Evolutionary conservation across 495 filamentous ascomycete species (phyloP), one percentile per base, ranked within the genome.

Genomic region (Beverwykella pulmonaria): DNA sequence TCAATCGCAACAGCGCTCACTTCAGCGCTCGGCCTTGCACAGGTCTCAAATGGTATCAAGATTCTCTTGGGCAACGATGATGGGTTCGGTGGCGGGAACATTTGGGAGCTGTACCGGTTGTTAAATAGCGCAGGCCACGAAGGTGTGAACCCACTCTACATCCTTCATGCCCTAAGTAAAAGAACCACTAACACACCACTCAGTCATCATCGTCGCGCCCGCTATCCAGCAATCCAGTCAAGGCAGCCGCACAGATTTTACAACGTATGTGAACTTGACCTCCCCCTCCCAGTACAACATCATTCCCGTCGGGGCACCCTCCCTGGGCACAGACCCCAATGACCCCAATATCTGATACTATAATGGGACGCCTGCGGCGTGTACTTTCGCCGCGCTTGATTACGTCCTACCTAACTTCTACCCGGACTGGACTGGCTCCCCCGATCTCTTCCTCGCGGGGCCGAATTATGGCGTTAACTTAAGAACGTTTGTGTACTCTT

Each of bases 291-390:
- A 68, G 29, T 69, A 39, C 74, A 71, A 68, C 49, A 56, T 79
- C 22, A 62, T 81, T 61, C 75, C 75, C 27, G 73, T 77, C 9
- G 79, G 79, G 3, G 63, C 66, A 15, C 70, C 70, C 27, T 57
- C 61, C 12, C n/a, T 70, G 25, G 63, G 63, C 30, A 55, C 63
- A 14, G 79, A 81, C 49, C 76, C 78, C 10, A 69, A 67, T 9
- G 77, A 82, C 65, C 55, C 54, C 54, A 75, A 79, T 60, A 79
- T 82, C 46, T 82, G 77, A 76, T 80, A 82, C 54, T 82, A 81
- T 68, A 79, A 82, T 49, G 79, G 79, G 23, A 81, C 79, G 9
- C 74, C 79, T 0, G 73, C 74, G 0, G 71, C 78, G 1, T 77
- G 76, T 49, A 73, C 74, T 2, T 65, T 78, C 41, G 71, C 80